Evolutionary conservation across 129 eudicot species (phyloP).

Genomic region (Helianthus tuberosus): DNA sequence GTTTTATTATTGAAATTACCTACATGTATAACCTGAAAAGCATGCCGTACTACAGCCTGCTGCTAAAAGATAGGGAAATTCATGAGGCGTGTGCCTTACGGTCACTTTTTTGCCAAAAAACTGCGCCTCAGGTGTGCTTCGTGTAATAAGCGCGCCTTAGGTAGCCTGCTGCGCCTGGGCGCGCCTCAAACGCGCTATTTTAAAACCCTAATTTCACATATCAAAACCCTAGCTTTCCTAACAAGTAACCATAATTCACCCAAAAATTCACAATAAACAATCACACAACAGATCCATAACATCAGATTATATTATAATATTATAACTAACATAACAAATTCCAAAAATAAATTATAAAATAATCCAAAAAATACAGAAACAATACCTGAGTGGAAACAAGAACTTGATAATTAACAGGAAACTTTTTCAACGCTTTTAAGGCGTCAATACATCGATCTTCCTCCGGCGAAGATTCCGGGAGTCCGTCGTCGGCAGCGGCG

Average conservation of each 20-base stretch:
- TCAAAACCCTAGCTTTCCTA: conserved; percentile 8
- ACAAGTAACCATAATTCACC: conserved; percentile 1
- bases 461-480: conserved; percentile 45
- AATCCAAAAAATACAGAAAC: background rate
- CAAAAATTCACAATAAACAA: conserved; percentile 11
- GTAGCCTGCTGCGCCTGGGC: too few relatives aligned
- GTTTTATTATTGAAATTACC: too few relatives aligned
- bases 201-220: background rate
- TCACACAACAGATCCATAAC: conserved; percentile 2
- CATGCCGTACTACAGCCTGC: too few relatives aligned
- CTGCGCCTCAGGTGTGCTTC: too few relatives aligned
- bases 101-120: too few relatives aligned
- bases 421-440: conserved; percentile 59
- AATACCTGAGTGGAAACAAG: conserved; percentile 83
- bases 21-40: too few relatives aligned
- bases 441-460: conserved; percentile 87
- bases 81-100: too few relatives aligned
- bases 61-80: too few relatives aligned
- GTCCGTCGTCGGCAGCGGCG: conserved; percentile 30
- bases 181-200: too few relatives aligned
- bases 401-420: conserved; percentile 77
- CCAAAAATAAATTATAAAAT: background rate
- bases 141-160: too few relatives aligned
- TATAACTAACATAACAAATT: background rate
- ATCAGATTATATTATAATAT: background rate